These are phyloP conservation scores for Carpinus fangiana DNA, from an alignment of 306 rosid species.

Conservation along the genomic window DNA sequence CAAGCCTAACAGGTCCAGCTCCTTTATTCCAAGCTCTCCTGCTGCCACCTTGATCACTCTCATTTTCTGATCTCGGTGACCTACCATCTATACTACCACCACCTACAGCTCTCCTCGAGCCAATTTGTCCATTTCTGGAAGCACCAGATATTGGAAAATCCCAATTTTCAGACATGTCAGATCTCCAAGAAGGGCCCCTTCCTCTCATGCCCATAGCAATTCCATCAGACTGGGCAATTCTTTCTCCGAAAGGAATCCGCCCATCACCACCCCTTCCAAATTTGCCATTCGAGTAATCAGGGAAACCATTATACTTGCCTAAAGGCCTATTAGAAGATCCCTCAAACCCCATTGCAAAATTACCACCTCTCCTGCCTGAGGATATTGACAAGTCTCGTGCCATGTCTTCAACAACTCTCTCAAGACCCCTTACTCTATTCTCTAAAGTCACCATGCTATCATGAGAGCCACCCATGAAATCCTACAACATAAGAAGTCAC, in stretches of 20 bases:
- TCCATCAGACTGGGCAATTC: slow-evolving; percentile 80
- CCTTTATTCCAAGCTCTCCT: slow-evolving; percentile 95
- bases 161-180: slow-evolving; percentile 75
- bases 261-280: slow-evolving; percentile 87
- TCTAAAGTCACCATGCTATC: slow-evolving; percentile 93
- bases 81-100: slow-evolving; percentile 72
- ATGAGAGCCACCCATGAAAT: slow-evolving; percentile 99
- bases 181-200: slow-evolving; percentile 81
- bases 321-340: slow-evolving; percentile 70
- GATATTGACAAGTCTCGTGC: slow-evolving; percentile 84
- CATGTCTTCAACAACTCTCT: slow-evolving; percentile 97
- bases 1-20: slow-evolving; percentile 70
- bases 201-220: slow-evolving; percentile 69
- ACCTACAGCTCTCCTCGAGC: slow-evolving; percentile 70
- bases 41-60: slow-evolving; percentile 70
- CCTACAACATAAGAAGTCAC: slow-evolving; percentile 56
- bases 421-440: slow-evolving; percentile 96
- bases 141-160: slow-evolving; percentile 69
- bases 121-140: slow-evolving; percentile 74
- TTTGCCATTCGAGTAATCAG: slow-evolving; percentile 69
- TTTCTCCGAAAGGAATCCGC: slow-evolving; percentile 63
- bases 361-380: slow-evolving; percentile 77
- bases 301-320: slow-evolving; percentile 78
- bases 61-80: slow-evolving; percentile 79
- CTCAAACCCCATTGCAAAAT: slow-evolving; percentile 71